Percentiles rank a stretch among this genome's conserved stretches.
Evolutionary conservation across 2,329 filamentous ascomycete genomes (phyloP).

Genomic region (Apiospora koreana): DNA sequence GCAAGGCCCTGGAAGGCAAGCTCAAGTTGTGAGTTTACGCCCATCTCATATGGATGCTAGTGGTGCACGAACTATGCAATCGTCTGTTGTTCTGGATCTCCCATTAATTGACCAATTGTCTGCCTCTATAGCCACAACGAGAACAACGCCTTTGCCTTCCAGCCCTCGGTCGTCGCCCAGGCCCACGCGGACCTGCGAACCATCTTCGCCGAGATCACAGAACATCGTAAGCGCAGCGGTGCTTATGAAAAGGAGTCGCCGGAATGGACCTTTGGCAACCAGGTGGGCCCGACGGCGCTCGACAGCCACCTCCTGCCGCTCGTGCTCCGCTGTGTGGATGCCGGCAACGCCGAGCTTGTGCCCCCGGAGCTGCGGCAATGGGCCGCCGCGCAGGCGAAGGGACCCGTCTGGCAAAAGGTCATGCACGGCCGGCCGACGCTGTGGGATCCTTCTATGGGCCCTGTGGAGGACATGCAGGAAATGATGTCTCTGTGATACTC

Average conservation of each 20-base stretch:
- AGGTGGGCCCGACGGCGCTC: conserved; percentile 15
- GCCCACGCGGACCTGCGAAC: conserved; percentile 11
- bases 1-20: conserved; percentile 15
- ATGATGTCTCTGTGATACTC: conserved; percentile 14
- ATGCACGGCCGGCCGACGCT: conserved; percentile 19
- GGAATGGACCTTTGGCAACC: conserved; percentile 14
- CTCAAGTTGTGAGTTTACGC: conserved; percentile 13
- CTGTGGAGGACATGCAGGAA: conserved; percentile 16
- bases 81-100: background rate
- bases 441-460: conserved; percentile 18
- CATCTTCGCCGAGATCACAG: conserved; percentile 13
- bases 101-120: background rate
- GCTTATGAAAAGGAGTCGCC: background rate
- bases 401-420: conserved; percentile 16
- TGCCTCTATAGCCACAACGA: conserved; percentile 10
- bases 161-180: conserved; percentile 11
- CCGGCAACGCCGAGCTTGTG: conserved; percentile 18
- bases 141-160: conserved; percentile 15
- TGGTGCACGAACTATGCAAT: no score
- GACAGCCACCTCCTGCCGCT: conserved; percentile 17
- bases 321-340: conserved; percentile 18
- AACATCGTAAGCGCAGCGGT: conserved; percentile 12
- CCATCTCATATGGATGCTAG: no score
- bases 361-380: conserved; percentile 17
- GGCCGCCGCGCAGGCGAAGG: conserved; percentile 5